A percentile compares a stretch with the other conserved stretches of the same genome.
Evolutionary conservation across 257 asterid genomes (phyloP).

Genomic region (Anisodus tanguticus): DNA sequence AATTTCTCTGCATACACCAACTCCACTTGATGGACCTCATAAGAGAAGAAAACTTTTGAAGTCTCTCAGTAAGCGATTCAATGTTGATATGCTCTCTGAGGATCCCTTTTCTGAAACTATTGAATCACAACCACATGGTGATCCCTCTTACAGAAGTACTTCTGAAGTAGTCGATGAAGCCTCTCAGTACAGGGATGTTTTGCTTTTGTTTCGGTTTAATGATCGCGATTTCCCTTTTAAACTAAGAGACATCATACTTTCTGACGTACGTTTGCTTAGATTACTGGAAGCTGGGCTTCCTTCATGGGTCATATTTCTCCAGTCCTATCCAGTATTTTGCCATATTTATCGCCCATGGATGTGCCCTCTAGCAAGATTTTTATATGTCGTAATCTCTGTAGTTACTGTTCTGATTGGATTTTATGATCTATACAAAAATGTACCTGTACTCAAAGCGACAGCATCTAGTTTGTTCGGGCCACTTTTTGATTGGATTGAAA

Average conservation of each 20-base stretch:
- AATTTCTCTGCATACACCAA: slow-evolving; percentile 57
- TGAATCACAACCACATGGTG: slow-evolving; percentile 51
- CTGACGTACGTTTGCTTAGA: slow-evolving; percentile 78
- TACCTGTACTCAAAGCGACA: slow-evolving; percentile 89
- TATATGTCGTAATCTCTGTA: slow-evolving; percentile 73
- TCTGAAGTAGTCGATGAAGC: slow-evolving; percentile 60
- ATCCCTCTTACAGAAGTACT: slow-evolving; percentile 46
- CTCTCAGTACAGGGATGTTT: slow-evolving; percentile 68
- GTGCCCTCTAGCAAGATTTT: slow-evolving; percentile 90
- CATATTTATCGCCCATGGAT: slow-evolving; percentile 98
- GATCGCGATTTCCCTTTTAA: slow-evolving; percentile 84
- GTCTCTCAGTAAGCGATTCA: slow-evolving; percentile 44
- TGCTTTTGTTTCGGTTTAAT: slow-evolving; percentile 71
- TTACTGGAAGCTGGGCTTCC: slow-evolving; percentile 96
- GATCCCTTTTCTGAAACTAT: slow-evolving; percentile 41
- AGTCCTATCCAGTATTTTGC: slow-evolving; percentile 91
- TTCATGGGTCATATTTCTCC: slow-evolving; percentile 95
- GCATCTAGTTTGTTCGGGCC: slow-evolving; percentile 95
- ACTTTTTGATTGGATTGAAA: slow-evolving; percentile 92
- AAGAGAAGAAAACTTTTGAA: slow-evolving; percentile 72
- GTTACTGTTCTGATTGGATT: slow-evolving; percentile 96
- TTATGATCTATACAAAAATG: slow-evolving; percentile 89
- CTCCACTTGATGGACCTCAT: slow-evolving; percentile 63
- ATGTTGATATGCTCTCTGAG: slow-evolving; percentile 45
- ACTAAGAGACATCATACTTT: slow-evolving; percentile 68